Conservation (phyloP, 257 asterid species). For the Solanum megistacrolobum region DNA sequence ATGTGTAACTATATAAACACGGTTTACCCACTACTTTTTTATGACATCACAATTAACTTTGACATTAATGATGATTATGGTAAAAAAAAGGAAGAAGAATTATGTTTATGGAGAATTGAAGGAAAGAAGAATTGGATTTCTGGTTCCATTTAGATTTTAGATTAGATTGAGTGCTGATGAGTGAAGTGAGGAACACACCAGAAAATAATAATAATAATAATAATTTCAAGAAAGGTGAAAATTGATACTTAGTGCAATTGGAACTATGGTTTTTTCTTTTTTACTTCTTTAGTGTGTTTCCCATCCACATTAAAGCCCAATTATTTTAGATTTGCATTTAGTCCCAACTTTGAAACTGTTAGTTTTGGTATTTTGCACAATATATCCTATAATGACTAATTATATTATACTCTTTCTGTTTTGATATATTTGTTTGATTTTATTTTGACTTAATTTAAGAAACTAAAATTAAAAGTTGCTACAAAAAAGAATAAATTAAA, state of each 20-base stretch:
- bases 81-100: background rate
- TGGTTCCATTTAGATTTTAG: background rate
- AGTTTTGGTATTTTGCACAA: background rate
- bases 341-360: background rate
- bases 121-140: background rate
- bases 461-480: fast-evolving
- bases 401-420: background rate
- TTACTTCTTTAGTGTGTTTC: too few species aligned
- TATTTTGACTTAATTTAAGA: background rate
- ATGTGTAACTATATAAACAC: background rate
- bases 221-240: background rate
- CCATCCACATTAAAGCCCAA: fast-evolving
- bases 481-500: too few species aligned
- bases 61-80: background rate
- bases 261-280: background rate
- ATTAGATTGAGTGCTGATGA: background rate
- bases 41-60: background rate
- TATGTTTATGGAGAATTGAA: background rate
- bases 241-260: background rate
- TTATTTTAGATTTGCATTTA: too few species aligned
- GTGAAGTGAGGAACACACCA: background rate
- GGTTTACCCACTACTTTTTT: background rate
- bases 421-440: background rate
- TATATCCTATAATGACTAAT: background rate
- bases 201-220: background rate